Conservation (phyloP, 257 asterid genomes). For the Jasminum sambac region DNA sequence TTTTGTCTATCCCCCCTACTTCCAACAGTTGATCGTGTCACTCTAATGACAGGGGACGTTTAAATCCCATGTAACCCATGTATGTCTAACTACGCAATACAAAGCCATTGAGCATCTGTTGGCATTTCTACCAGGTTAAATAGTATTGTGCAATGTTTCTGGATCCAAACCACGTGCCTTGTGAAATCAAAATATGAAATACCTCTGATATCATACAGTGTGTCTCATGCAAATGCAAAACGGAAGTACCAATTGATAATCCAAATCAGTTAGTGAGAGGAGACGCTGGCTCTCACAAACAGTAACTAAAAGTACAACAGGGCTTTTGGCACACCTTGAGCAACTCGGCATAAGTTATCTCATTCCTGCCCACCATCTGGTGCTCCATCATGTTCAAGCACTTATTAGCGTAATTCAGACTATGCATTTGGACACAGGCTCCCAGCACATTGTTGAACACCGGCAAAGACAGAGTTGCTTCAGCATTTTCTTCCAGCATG, state of each 20-base stretch:
- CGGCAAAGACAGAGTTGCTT: slow-evolving; percentile 52
- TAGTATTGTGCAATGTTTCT: too few species aligned
- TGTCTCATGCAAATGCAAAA: background rate
- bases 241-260: background rate
- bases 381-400: slow-evolving; percentile 76
- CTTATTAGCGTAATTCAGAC: slow-evolving; percentile 50
- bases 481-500: slow-evolving; percentile 48
- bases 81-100: too few species aligned
- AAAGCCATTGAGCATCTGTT: too few species aligned
- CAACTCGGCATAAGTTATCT: slow-evolving; percentile 62
- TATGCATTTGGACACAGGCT: slow-evolving; percentile 50
- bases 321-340: slow-evolving; percentile 59
- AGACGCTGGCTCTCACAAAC: background rate
- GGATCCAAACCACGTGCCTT: too few species aligned
- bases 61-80: background rate
- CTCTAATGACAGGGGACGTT: background rate
- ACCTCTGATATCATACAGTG: background rate
- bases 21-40: background rate
- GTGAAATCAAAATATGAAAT: too few species aligned
- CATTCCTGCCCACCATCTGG: slow-evolving; percentile 70
- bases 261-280: background rate
- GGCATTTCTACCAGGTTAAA: too few species aligned
- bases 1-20: background rate
- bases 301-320: slow-evolving; percentile 10
- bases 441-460: slow-evolving; percentile 59